Evolutionary conservation across 176 grass and related monocot genomes (phyloP).

Genomic region (Musa beccarii): DNA sequence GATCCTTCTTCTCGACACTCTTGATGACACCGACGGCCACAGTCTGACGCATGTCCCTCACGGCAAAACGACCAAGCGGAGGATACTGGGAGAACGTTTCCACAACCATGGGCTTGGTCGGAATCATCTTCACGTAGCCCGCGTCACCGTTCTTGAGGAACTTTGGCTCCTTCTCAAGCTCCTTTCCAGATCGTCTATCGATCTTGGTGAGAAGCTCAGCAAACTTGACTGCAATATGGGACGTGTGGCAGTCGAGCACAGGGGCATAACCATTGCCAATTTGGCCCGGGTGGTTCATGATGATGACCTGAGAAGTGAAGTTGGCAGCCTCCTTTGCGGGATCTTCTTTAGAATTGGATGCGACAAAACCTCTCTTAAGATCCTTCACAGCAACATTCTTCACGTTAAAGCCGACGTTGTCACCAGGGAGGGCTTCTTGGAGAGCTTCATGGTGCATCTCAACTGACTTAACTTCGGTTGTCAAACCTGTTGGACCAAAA

Average conservation of each 20-base stretch:
- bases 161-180: conserved; percentile 84
- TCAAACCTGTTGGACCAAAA: conserved; percentile 64
- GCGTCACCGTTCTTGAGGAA: conserved; percentile 92
- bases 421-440: conserved; percentile 63
- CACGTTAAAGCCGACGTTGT: conserved; percentile 76
- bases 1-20: conserved; percentile 72
- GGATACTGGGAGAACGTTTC: conserved; percentile 67
- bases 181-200: conserved; percentile 81
- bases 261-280: conserved; percentile 82
- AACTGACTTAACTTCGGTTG: conserved; percentile 86
- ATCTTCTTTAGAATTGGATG: conserved; percentile 90
- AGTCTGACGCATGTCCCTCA: conserved; percentile 70
- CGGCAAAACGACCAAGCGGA: conserved; percentile 62
- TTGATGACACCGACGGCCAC: conserved; percentile 88
- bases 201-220: conserved; percentile 80
- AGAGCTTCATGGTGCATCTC: conserved; percentile 95
- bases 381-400: conserved; percentile 90
- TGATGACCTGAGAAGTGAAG: conserved; percentile 89
- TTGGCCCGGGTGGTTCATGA: conserved; percentile 96
- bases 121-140: conserved; percentile 87
- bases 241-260: conserved; percentile 87
- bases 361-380: conserved; percentile 70
- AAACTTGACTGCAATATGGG: conserved; percentile 89
- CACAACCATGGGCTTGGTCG: conserved; percentile 91
- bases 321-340: conserved; percentile 80